Base-by-base conservation (phyloP, 2,329 filamentous ascomycete genomes). In the Aspergillus spinulosporus region DNA sequence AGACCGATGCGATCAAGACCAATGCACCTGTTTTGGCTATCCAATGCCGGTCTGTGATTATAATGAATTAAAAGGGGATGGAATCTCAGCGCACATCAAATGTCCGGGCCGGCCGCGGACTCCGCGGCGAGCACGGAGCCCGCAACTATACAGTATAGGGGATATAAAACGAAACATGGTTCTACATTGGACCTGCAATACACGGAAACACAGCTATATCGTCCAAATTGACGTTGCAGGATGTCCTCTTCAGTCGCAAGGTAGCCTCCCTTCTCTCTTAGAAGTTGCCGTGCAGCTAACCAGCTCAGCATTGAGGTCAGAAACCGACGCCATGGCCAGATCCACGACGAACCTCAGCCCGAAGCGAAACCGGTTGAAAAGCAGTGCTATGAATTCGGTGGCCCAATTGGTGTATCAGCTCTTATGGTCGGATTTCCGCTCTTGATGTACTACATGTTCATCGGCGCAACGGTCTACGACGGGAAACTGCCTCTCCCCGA, bases 401-500 rank as follows among this genome's bases (percentile, higher is more conserved):
- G 94, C 52, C 85, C 90, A 2, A 71, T 83, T 3, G 93, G 93
- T 48, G 88, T 91, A 44, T 76, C 82, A 6, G 79, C 83, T 61
- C 88, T 97, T 82, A 97, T 97, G 90, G 80, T 90, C 60, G 85
- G 88, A 44, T 99, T 97, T 74, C 94, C 94, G 9, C 58, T 87
- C 28, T 82, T 97, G 64, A 97, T 97, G 93, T 97, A 90, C 84
- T 97, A 97, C 78, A 96, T 97, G 92, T 97, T 92, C 90, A 87
- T 96, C 71, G 94, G 94, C 39, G 89, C 93, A 9, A 92, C 87
- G 32, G 95, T 92, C 78, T 97, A 97, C 77, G 80, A 91, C 68
- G 93, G 93, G 60, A 85, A 88, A 59, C 79, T 94, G 28, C 94
- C 94, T 6, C 75, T 80, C 26, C 89, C 86, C 0, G 76, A 76